Evolutionary conservation across 2,329 filamentous ascomycete species (phyloP), one percentile per base, ranked within the genome.

Genomic region (Leptosphaerulina australis): DNA sequence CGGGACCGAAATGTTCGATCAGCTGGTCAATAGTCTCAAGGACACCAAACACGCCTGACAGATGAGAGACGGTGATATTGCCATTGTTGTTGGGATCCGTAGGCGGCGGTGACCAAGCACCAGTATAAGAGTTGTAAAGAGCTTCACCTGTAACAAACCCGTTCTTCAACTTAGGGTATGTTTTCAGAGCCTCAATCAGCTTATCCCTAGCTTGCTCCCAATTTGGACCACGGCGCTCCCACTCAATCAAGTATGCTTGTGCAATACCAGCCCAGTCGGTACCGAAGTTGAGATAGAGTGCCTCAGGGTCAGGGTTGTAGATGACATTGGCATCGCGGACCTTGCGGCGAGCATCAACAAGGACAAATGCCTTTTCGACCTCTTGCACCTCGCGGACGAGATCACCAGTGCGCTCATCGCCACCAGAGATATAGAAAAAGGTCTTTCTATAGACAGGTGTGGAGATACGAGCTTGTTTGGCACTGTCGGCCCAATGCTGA

Each of bases 391-490:
- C 79, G 8, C 77, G 72, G 0, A 85, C 69, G 0, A 85, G 62
- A 44, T 85, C 82, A 0, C 82, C 82, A 0, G 77, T 75, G 1
- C 82, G 76, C 68, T 85, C 82, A 29, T 85, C 75, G 2, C 75
- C 82, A 0, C 81, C 82, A 0, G 79, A 77, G 2, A 85, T 60
- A 58, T 81, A 83, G 69, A 78, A 86, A 60, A 81, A 84, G 25
- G 78, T 75, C 58, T 81, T 81, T 6, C 83, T 74, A 58, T 84
- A 86, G 28, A 81, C 78, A 0, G 81, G 77, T 12, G 81, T 78
- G 0, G 83, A 82, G 15, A 87, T 83, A 14, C 84, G 81, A 0
- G 79, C 81, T 66, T 87, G 84, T 62, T 87, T 86, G 0, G 80
- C 77, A 44, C 81, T 84, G 59, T 87, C 84, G 12, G 77, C 67